These are phyloP conservation scores for Mycena maculata DNA, from an alignment of 768 basidiomycete genomes.

Conservation along the genomic window DNA sequence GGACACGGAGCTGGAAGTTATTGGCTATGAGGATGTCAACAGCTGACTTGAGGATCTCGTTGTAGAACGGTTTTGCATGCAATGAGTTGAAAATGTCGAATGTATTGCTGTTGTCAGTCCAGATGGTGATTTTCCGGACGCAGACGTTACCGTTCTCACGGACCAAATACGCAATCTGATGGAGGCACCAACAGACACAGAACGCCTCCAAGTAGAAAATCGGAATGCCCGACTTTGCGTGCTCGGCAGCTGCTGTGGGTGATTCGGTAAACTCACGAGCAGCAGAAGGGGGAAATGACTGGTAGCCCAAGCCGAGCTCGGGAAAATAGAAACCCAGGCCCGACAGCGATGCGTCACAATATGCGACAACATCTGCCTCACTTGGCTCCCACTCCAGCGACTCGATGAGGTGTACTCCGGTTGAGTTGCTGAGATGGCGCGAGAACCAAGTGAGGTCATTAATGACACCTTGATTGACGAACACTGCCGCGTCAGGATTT, in stretches of 20 bases:
- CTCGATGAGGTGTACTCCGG: slow-evolving; percentile 39
- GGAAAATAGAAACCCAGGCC: slow-evolving; percentile 41
- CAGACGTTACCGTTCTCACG: not conserved
- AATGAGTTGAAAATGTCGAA: slow-evolving; percentile 38
- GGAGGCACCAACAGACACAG: slow-evolving; percentile 31
- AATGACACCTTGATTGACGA: slow-evolving; percentile 38
- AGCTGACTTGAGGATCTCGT: slow-evolving; percentile 31
- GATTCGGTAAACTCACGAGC: no score
- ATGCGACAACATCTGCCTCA: slow-evolving; percentile 30
- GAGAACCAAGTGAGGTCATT: slow-evolving; percentile 47
- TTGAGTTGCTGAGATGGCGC: slow-evolving; percentile 32
- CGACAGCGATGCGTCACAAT: slow-evolving; percentile 38
- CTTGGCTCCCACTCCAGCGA: slow-evolving; percentile 30
- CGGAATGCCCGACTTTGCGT: no score
- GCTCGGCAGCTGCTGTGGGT: no score
- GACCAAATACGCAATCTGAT: not conserved
- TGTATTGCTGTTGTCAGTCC: slow-evolving; percentile 40
- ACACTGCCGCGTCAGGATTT: slow-evolving; percentile 29
- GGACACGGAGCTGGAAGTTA: slow-evolving; percentile 37
- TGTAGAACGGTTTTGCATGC: slow-evolving; percentile 27
- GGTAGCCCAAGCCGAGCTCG: slow-evolving; percentile 13
- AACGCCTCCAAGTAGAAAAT: slow-evolving; percentile 46
- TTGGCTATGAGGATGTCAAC: slow-evolving; percentile 29
- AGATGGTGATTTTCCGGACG: slow-evolving; percentile 31
- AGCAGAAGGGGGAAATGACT: slow-evolving; percentile 13